Evolutionary conservation across 139 green algal genomes (phyloP).

Genomic region (Chlamydomonas sp.): DNA sequence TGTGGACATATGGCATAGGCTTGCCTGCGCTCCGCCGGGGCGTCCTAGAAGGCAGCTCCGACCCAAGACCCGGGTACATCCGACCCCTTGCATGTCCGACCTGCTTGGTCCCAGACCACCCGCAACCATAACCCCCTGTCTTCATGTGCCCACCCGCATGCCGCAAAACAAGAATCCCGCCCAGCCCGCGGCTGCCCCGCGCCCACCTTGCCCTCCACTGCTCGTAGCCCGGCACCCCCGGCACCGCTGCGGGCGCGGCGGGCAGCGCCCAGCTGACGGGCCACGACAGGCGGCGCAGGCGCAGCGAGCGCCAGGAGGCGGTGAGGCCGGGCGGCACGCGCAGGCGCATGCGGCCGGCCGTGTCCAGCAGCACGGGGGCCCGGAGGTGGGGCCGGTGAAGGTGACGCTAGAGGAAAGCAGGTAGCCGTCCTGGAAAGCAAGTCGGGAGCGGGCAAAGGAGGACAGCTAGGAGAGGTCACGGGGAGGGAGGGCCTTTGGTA

Average conservation of each 20-base stretch:
- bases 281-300: background rate
- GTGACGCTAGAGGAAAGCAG: background rate
- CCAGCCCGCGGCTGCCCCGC: background rate
- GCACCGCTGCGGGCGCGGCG: background rate
- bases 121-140: too few relatives aligned
- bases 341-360: background rate
- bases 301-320: background rate
- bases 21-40: too few relatives aligned
- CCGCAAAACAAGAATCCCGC: too few relatives aligned
- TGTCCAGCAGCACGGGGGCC: background rate
- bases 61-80: too few relatives aligned
- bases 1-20: too few relatives aligned
- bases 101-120: too few relatives aligned
- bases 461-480: too few relatives aligned
- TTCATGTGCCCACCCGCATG: too few relatives aligned
- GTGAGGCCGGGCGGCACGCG: background rate
- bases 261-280: conserved; percentile 1
- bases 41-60: too few relatives aligned
- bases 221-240: conserved; percentile 11
- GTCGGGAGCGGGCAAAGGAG: background rate
- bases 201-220: background rate
- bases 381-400: background rate
- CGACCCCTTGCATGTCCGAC: too few relatives aligned
- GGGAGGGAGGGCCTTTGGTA: background rate
- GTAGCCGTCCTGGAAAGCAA: background rate